These are phyloP conservation scores for Lenzites betulinus DNA, from an alignment of 768 basidiomycete genomes.

Conservation along the genomic window DNA sequence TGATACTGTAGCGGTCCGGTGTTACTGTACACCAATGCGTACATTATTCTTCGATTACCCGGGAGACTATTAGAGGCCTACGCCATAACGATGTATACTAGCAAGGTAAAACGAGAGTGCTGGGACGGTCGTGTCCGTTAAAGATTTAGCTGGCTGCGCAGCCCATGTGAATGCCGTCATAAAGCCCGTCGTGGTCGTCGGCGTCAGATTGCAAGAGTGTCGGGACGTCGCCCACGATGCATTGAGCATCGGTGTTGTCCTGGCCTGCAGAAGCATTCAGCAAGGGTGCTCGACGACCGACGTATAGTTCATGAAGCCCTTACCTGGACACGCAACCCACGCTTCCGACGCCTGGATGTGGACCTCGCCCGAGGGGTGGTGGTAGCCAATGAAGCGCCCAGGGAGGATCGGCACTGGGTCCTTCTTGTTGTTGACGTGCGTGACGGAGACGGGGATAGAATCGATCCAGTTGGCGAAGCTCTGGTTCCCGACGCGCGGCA, in stretches of 20 bases:
- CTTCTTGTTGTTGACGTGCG: conserved; percentile 56
- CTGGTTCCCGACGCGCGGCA: conserved; percentile 52
- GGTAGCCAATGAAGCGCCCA: conserved; percentile 43
- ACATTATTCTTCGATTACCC: too few relatives aligned
- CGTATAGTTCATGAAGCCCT: neutral
- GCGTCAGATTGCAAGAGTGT: conserved; percentile 48
- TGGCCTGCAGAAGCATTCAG: conserved; percentile 41
- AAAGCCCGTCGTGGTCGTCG: conserved; percentile 46
- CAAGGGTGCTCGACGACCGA: too few relatives aligned
- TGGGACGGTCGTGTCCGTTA: too few relatives aligned
- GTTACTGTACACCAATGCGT: too few relatives aligned
- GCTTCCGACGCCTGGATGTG: conserved; percentile 44
- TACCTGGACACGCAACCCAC: conserved; percentile 55
- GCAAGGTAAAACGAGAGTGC: neutral
- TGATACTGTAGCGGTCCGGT: conserved; percentile 19
- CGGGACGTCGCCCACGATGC: conserved; percentile 56
- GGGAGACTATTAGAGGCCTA: neutral
- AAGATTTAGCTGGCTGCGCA: conserved; percentile 11
- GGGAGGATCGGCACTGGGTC: conserved; percentile 41
- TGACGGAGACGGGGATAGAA: conserved; percentile 40
- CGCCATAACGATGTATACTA: neutral
- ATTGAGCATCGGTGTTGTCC: conserved; percentile 56
- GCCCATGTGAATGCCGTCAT: conserved; percentile 31
- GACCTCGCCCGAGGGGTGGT: conserved; percentile 45
- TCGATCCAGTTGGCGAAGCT: conserved; percentile 61